phyloP scores from a whole-genome alignment of 345 rosid genomes.

The Garcia nutans region DNA sequence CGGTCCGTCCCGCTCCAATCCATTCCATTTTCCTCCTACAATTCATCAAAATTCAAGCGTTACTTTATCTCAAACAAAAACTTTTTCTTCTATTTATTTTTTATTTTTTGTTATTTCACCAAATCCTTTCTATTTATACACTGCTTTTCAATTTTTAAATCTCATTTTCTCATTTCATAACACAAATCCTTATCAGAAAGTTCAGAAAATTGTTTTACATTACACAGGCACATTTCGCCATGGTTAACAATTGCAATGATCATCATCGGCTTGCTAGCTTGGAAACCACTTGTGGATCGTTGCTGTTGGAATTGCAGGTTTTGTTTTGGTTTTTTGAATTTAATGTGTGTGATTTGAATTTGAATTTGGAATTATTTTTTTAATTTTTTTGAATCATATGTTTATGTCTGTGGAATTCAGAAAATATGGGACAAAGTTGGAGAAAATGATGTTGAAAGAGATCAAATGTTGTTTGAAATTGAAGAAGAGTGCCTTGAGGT shows the following conservation, averaged over 20 bases:
- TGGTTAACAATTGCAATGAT: neutral
- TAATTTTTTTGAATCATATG: neutral
- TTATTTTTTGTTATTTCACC: neutral
- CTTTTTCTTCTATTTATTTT: neutral
- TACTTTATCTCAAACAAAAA: constrained; percentile 2
- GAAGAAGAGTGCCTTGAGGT: constrained; percentile 56
- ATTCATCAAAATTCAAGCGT: constrained; percentile 34
- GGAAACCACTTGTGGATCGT: constrained; percentile 55
- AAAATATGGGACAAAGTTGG: constrained; percentile 68
- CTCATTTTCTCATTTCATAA: neutral
- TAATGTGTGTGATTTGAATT: neutral
- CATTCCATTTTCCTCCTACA: constrained; percentile 21
- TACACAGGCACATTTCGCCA: neutral
- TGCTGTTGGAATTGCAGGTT: constrained; percentile 59
- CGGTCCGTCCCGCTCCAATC: constrained; percentile 40
- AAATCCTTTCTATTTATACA: neutral
- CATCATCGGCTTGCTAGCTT: constrained; percentile 23
- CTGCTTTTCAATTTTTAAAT: neutral
- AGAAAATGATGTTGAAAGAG: constrained; percentile 47
- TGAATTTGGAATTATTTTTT: neutral
- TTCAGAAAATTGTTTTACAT: no score
- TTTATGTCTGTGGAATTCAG: constrained; percentile 23
- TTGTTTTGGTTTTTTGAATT: neutral
- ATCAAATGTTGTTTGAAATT: constrained; percentile 46
- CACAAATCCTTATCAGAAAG: no score